Conservation (phyloP, 1,284 basidiomycete genomes). For the Ceratobasidium theobromae region DNA sequence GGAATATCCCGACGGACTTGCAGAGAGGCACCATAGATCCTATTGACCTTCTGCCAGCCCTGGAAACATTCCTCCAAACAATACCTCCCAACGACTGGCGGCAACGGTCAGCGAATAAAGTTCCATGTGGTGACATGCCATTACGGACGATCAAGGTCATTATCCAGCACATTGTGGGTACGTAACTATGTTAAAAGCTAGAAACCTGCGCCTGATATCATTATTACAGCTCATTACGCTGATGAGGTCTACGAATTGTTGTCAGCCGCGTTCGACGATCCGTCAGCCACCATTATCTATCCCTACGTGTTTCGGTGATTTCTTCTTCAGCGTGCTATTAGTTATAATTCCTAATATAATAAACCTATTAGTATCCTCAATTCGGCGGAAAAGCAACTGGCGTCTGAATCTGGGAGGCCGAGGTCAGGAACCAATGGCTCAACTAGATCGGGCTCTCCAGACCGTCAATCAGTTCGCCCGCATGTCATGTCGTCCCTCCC, state of each 20-base stretch:
- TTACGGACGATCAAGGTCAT: slow-evolving; percentile 96
- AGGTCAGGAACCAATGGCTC: slow-evolving; percentile 27
- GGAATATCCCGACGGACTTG: slow-evolving; percentile 91
- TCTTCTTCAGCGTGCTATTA: background rate
- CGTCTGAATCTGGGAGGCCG: slow-evolving; percentile 29
- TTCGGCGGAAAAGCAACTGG: slow-evolving; percentile 44
- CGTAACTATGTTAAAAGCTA: slow-evolving; percentile 44
- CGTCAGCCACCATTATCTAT: slow-evolving; percentile 78
- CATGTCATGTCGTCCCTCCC: slow-evolving; percentile 50
- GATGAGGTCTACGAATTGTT: slow-evolving; percentile 80
- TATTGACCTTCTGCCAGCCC: slow-evolving; percentile 86
- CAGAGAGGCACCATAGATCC: slow-evolving; percentile 79
- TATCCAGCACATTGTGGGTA: slow-evolving; percentile 91
- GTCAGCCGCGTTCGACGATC: slow-evolving; percentile 76
- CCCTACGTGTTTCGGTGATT: slow-evolving; percentile 73
- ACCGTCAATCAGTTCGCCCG: slow-evolving; percentile 61
- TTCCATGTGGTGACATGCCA: slow-evolving; percentile 97
- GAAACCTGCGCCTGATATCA: background rate
- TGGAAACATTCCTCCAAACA: slow-evolving; percentile 92
- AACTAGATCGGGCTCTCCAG: slow-evolving; percentile 54
- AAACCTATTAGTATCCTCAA: slow-evolving; percentile 58
- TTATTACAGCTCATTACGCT: slow-evolving; percentile 65
- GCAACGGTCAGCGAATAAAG: slow-evolving; percentile 81
- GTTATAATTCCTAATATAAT: background rate
- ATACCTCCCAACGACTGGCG: slow-evolving; percentile 97